Evolutionary conservation across 202 grass and related monocot genomes (phyloP).

Genomic region (Zoysia matrella): DNA sequence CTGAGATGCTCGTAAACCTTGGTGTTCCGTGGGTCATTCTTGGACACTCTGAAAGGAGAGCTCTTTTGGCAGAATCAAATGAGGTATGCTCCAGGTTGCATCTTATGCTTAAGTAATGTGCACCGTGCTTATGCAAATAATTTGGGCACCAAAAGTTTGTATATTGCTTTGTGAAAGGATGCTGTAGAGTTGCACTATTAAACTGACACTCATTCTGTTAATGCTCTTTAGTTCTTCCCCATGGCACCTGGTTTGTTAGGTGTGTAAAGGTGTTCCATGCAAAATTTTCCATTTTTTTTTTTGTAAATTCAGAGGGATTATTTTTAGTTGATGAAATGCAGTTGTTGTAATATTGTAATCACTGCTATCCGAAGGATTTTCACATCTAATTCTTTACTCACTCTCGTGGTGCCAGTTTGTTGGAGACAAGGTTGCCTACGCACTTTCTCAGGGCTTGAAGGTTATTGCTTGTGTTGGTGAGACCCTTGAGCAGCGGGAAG

Average conservation of each 20-base stretch:
- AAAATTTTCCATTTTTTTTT: neutral
- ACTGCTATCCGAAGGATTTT: neutral
- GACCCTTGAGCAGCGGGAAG: slow-evolving; percentile 88
- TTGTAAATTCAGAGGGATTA: neutral
- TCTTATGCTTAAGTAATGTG: neutral
- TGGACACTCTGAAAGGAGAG: slow-evolving; percentile 98
- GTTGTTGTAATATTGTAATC: neutral
- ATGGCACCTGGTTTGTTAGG: neutral
- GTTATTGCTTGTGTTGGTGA: slow-evolving; percentile 99
- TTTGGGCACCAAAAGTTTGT: neutral
- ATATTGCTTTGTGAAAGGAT: neutral
- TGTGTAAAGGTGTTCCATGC: neutral
- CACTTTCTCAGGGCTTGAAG: slow-evolving; percentile 86
- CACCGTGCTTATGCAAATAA: neutral
- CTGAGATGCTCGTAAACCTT: slow-evolving; percentile 95
- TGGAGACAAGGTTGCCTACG: slow-evolving; percentile 95
- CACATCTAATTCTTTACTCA: neutral
- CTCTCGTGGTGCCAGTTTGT: slow-evolving; percentile 70
- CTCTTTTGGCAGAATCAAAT: slow-evolving; percentile 83
- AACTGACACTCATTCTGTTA: neutral
- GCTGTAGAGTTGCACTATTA: neutral
- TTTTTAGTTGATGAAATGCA: neutral
- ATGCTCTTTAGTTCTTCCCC: neutral
- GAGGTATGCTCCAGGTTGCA: slow-evolving; percentile 54
- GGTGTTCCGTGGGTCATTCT: slow-evolving; percentile 93